Conservation (phyloP, 2,329 filamentous ascomycete genomes). For the Diaporthe australafricana region DNA sequence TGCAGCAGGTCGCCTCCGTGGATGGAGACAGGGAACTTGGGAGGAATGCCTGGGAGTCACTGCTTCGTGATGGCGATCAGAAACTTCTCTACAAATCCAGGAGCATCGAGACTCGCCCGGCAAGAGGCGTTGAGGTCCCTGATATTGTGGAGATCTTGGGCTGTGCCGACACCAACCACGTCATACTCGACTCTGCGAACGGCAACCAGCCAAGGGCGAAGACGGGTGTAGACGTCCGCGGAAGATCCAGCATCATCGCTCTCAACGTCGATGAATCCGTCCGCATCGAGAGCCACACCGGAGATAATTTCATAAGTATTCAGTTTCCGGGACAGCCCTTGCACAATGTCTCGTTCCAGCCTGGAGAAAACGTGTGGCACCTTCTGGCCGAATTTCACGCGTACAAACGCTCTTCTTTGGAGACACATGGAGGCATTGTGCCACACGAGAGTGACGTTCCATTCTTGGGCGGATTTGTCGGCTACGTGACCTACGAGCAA, state of each 20-base stretch:
- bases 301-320: slow-evolving; percentile 54
- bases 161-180: slow-evolving; percentile 53
- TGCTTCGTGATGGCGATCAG: slow-evolving; percentile 30
- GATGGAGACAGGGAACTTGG: slow-evolving; percentile 23
- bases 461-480: slow-evolving; percentile 87
- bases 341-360: slow-evolving; percentile 43
- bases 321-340: neutral
- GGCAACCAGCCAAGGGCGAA: slow-evolving; percentile 56
- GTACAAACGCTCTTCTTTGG: slow-evolving; percentile 41
- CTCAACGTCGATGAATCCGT: slow-evolving; percentile 68
- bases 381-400: slow-evolving; percentile 60
- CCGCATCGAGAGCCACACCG: slow-evolving; percentile 68
- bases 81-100: slow-evolving; percentile 49
- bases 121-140: slow-evolving; percentile 59
- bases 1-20: slow-evolving; percentile 41
- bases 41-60: slow-evolving; percentile 38
- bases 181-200: slow-evolving; percentile 72
- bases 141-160: slow-evolving; percentile 66
- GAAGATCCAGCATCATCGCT: slow-evolving; percentile 80
- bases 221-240: slow-evolving; percentile 59
- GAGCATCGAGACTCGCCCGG: slow-evolving; percentile 49
- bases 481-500: slow-evolving; percentile 87
- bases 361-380: slow-evolving; percentile 58
- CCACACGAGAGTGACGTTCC: slow-evolving; percentile 53
- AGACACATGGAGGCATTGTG: neutral